These are phyloP conservation scores for Madurella fahalii DNA, from an alignment of 2,329 filamentous ascomycete species.

Conservation along the genomic window DNA sequence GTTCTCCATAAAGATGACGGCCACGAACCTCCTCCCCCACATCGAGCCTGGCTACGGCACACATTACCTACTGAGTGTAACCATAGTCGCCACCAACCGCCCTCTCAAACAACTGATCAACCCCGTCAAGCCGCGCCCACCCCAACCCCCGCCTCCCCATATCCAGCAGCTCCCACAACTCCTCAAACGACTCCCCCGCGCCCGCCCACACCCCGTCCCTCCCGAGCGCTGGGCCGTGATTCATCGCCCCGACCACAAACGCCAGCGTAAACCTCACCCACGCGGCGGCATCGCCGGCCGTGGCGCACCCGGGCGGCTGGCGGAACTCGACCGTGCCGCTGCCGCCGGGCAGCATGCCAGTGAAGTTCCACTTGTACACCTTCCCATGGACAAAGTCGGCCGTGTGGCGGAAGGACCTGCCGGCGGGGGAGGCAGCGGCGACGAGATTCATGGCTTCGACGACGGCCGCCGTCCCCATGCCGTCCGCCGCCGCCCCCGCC, in stretches of 20 bases:
- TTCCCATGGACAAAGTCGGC: slow-evolving; percentile 37
- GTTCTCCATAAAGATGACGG: no score
- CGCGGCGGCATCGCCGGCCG: slow-evolving; percentile 29
- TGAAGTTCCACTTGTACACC: slow-evolving; percentile 40
- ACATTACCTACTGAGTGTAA: no score
- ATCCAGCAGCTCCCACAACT: slow-evolving; percentile 28
- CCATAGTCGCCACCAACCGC: no score
- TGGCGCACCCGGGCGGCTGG: slow-evolving; percentile 33
- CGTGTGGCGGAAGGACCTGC: slow-evolving; percentile 29
- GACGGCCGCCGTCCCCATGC: slow-evolving; percentile 17
- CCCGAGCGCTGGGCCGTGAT: slow-evolving; percentile 9
- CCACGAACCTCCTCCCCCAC: no score
- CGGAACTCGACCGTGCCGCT: slow-evolving; percentile 37
- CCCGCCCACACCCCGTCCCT: slow-evolving; percentile 6
- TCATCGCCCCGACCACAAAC: slow-evolving; percentile 32
- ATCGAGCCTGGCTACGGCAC: no score
- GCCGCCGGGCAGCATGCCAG: slow-evolving; percentile 25
- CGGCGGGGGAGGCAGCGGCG: slow-evolving; percentile 30
- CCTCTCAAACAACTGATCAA: slow-evolving; percentile 28
- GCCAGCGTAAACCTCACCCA: slow-evolving; percentile 34
- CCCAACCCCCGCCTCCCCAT: slow-evolving; percentile 25
- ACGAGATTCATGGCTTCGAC: slow-evolving; percentile 34
- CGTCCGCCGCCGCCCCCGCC: neutral
- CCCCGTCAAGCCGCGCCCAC: slow-evolving; percentile 25
- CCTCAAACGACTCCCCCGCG: slow-evolving; percentile 19